Conservation (phyloP, 1,139 yeast species). For the Suhomyces terraborum region DNA sequence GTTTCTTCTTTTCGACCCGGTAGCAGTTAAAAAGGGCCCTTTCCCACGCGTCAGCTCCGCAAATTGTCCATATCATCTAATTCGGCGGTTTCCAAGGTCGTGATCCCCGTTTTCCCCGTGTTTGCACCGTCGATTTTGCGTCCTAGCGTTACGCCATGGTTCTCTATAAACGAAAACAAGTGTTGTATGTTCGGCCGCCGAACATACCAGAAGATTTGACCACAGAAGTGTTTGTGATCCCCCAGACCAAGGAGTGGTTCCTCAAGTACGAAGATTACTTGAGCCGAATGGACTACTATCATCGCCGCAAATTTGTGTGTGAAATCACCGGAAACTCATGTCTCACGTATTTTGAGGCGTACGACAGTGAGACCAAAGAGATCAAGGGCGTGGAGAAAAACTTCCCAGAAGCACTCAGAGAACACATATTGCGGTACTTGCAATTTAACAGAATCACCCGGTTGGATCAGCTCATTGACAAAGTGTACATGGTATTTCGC, state of each 20-base stretch:
- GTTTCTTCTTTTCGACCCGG: not conserved
- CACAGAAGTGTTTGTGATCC: constrained; percentile 72
- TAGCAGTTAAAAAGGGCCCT: not conserved
- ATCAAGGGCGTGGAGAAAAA: constrained; percentile 70
- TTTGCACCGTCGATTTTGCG: constrained; percentile 1
- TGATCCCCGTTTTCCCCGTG: not conserved
- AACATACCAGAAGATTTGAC: constrained; percentile 53
- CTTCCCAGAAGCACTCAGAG: constrained; percentile 90
- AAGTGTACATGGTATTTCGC: constrained; percentile 72
- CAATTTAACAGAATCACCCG: constrained; percentile 86
- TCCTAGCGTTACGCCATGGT: constrained; percentile 51
- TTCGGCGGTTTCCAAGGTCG: not conserved
- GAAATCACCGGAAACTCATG: constrained; percentile 95
- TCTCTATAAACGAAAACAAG: constrained; percentile 70
- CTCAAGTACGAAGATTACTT: constrained; percentile 72
- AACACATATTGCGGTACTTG: constrained; percentile 80
- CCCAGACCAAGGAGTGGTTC: constrained; percentile 89
- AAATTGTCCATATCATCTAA: not conserved
- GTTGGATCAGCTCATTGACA: constrained; percentile 84
- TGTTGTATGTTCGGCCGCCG: constrained; percentile 57
- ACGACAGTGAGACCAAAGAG: constrained; percentile 70
- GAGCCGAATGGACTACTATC: constrained; percentile 67
- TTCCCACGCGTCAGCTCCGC: not conserved
- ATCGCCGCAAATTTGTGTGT: constrained; percentile 81
- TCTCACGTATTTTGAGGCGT: constrained; percentile 86